Percentiles rank a stretch among this genome's conserved stretches.
These are phyloP conservation scores for Ophiostoma tasmaniense DNA, from an alignment of 2,329 filamentous ascomycete genomes.

Conservation along the genomic window DNA sequence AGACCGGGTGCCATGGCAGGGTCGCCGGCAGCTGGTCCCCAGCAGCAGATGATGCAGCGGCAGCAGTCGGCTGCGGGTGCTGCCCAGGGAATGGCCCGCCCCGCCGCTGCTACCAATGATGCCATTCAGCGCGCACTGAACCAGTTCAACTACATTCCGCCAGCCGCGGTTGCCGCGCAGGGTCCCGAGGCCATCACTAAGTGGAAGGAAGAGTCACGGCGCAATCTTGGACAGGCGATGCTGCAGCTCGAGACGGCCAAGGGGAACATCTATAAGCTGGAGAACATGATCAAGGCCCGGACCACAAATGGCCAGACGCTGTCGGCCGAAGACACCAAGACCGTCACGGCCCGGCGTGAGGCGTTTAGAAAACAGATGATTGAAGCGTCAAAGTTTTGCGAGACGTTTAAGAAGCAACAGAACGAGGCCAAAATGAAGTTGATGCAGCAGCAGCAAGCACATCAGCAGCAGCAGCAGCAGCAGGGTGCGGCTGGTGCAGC, in stretches of 20 bases:
- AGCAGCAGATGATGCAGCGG: slow-evolving; percentile 15
- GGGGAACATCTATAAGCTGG: slow-evolving; percentile 34
- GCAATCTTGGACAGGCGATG: slow-evolving; percentile 40
- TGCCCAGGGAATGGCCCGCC: not conserved
- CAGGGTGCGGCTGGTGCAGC: not conserved
- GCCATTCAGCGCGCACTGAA: slow-evolving; percentile 40
- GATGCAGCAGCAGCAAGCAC: slow-evolving; percentile 22
- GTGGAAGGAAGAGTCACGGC: slow-evolving; percentile 41
- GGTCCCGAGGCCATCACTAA: slow-evolving; percentile 36
- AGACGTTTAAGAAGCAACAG: slow-evolving; percentile 40
- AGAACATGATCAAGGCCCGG: slow-evolving; percentile 36
- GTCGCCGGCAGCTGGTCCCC: slow-evolving; percentile 20
- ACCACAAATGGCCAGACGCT: slow-evolving; percentile 36
- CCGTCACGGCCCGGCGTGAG: slow-evolving; percentile 37
- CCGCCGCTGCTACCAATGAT: slow-evolving; percentile 20
- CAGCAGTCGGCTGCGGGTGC: slow-evolving; percentile 1
- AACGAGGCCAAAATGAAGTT: slow-evolving; percentile 19
- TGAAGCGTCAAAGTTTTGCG: slow-evolving; percentile 42
- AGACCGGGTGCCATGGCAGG: slow-evolving; percentile 5
- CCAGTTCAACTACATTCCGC: slow-evolving; percentile 40
- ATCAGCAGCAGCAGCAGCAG: slow-evolving; percentile 20
- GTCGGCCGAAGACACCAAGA: slow-evolving; percentile 39
- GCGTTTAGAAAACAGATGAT: slow-evolving; percentile 36
- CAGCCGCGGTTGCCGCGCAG: slow-evolving; percentile 35
- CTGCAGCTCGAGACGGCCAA: slow-evolving; percentile 42